Evolutionary conservation across 192 early-diverging fungal genomes (phyloP).

Genomic region (Rhizoclosmatium globosum): DNA sequence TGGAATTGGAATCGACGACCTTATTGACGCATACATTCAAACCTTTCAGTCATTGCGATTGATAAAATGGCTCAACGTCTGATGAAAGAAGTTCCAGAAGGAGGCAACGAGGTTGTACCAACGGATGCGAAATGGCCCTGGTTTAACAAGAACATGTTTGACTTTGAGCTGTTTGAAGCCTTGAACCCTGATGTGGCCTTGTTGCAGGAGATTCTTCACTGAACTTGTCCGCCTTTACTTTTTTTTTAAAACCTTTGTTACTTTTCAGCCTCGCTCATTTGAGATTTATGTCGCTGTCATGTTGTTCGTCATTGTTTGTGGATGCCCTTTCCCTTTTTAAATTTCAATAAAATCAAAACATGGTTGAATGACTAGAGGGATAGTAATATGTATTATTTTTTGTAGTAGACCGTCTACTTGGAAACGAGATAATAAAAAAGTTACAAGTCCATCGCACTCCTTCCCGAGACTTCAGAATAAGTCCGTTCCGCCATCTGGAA

Average conservation of each 20-base stretch:
- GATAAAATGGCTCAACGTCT: slow-evolving; percentile 60
- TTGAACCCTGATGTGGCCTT: slow-evolving; percentile 59
- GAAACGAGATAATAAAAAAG: too few relatives aligned
- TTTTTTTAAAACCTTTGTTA: background rate
- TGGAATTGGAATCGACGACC: slow-evolving; percentile 82
- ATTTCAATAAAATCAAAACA: too few relatives aligned
- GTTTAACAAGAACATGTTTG: slow-evolving; percentile 50
- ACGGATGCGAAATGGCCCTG: slow-evolving; percentile 41
- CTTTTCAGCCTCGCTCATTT: too few relatives aligned
- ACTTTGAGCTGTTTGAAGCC: slow-evolving; percentile 56
- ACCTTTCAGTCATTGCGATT: slow-evolving; percentile 86
- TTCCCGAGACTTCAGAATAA: too few relatives aligned
- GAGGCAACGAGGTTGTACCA: background rate
- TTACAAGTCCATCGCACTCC: too few relatives aligned
- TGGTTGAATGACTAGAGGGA: too few relatives aligned
- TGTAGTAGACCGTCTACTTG: too few relatives aligned
- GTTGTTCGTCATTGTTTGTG: too few relatives aligned
- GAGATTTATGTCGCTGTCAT: too few relatives aligned
- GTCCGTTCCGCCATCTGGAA: too few relatives aligned
- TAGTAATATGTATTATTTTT: too few relatives aligned
- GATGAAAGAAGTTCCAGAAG: slow-evolving; percentile 43
- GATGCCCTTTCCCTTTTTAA: too few relatives aligned
- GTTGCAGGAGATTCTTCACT: slow-evolving; percentile 47
- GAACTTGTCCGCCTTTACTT: background rate
- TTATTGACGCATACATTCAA: slow-evolving; percentile 91